Percentiles rank a stretch among this genome's conserved stretches.
Evolutionary conservation across 2,329 filamentous ascomycete species (phyloP).

Genomic region (Calonectria pseudoturangicola): DNA sequence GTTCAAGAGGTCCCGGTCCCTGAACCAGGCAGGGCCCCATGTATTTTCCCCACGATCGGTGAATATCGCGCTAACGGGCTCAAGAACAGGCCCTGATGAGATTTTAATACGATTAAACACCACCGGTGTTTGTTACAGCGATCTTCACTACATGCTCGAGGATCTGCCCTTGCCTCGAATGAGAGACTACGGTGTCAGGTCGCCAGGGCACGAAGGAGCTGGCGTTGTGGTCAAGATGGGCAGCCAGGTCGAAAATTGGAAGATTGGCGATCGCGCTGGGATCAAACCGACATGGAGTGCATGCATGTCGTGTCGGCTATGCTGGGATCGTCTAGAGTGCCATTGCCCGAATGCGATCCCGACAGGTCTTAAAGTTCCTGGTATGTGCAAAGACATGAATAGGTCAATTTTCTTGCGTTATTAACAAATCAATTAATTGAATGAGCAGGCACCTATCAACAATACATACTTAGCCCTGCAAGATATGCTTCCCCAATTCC

Average conservation of each 20-base stretch:
- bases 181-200: constrained; percentile 4
- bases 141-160: constrained; percentile 23
- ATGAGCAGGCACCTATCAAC: not conserved
- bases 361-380: not conserved
- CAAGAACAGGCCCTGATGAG: not conserved
- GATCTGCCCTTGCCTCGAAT: not conserved
- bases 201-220: constrained; percentile 24
- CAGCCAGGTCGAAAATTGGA: not conserved
- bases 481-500: constrained; percentile 5
- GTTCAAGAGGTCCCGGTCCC: constrained; percentile 3
- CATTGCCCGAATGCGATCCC: constrained; percentile 3
- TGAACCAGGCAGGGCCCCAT: not conserved
- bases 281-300: not conserved
- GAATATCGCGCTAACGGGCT: too few relatives aligned
- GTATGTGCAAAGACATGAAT: not conserved
- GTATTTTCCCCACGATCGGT: not conserved
- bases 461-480: not conserved
- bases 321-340: constrained; percentile 2
- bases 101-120: constrained; percentile 9
- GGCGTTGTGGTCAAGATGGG: constrained; percentile 25
- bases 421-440: not conserved
- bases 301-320: not conserved
- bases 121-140: not conserved
- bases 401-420: not conserved
- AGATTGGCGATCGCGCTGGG: constrained; percentile 11